A percentile compares a stretch with the other conserved stretches of the same genome.
phyloP scores from a whole-genome alignment of 441 rosid genomes.

The Populus tomentosa region DNA sequence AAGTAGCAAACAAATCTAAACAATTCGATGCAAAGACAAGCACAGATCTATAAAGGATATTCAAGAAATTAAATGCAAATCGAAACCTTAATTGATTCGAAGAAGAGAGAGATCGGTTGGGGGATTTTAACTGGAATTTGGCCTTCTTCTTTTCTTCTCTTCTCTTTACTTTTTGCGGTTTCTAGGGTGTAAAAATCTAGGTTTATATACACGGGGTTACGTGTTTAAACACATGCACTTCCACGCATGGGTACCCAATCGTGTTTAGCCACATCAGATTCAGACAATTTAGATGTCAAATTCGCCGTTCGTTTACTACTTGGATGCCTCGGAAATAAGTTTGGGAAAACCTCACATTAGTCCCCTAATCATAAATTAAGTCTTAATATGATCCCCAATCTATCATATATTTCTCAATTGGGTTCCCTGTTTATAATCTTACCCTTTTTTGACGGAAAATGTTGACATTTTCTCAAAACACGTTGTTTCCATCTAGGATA shows the following conservation, averaged over 20 bases:
- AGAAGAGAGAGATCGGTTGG: background rate
- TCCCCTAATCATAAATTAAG: no score
- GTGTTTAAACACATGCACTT: background rate
- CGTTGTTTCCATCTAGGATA: no score
- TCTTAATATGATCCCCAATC: background rate
- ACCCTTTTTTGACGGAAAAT: background rate
- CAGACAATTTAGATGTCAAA: background rate
- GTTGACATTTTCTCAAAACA: background rate
- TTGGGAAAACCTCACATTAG: background rate
- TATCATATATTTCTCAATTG: background rate
- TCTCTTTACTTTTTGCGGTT: background rate
- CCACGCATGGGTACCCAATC: conserved; percentile 12
- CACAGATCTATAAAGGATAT: background rate
- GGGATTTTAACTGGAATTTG: background rate
- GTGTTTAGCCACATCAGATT: conserved; percentile 8
- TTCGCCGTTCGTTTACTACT: background rate
- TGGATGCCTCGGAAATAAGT: background rate
- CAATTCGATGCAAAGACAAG: background rate
- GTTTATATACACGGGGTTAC: background rate
- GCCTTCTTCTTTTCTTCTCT: background rate
- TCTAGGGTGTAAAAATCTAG: background rate
- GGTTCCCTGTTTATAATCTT: background rate
- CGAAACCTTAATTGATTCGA: background rate
- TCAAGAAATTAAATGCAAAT: background rate
- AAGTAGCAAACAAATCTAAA: background rate